Percentiles rank a stretch among this genome's conserved stretches.
Evolutionary conservation across 176 grass and related monocot genomes (phyloP).

Genomic region (Chloris gayana): DNA sequence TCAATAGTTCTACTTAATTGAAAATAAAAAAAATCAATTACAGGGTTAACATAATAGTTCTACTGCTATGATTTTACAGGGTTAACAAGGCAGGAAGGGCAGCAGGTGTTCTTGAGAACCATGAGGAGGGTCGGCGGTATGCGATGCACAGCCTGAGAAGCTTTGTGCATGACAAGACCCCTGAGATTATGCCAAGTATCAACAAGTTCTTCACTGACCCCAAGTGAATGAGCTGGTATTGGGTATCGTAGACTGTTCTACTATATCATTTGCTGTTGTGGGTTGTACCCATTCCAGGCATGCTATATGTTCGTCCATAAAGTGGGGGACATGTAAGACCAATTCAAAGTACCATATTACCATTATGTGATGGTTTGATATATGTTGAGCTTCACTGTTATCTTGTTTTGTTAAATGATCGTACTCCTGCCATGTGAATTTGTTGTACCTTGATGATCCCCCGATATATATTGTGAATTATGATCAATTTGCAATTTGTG

Average conservation of each 20-base stretch:
- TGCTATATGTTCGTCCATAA: constrained; percentile 38
- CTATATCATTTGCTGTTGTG: constrained; percentile 8
- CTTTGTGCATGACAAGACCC: constrained; percentile 66
- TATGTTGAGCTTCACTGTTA: constrained; percentile 2
- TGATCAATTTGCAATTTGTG: neutral
- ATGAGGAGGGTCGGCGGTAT: constrained; percentile 70
- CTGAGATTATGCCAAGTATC: constrained; percentile 73
- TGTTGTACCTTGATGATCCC: neutral
- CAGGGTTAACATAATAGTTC: too few relatives aligned
- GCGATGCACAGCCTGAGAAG: constrained; percentile 63
- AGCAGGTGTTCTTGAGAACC: constrained; percentile 77
- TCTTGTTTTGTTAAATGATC: neutral
- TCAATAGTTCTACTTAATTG: neutral
- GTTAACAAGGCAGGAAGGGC: constrained; percentile 73
- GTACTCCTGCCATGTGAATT: neutral
- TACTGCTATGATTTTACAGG: constrained; percentile 45
- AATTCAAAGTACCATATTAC: constrained; percentile 15
- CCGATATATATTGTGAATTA: neutral
- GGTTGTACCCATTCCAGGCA: constrained; percentile 11
- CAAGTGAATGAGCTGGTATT: too few relatives aligned
- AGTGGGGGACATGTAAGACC: constrained; percentile 19
- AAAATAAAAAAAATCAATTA: too few relatives aligned
- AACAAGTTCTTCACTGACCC: constrained; percentile 83
- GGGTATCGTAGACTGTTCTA: neutral
- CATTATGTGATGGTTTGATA: constrained; percentile 22